Evolutionary conservation across 192 early-diverging fungal genomes (phyloP), one percentile per base, ranked within the genome.

Genomic region (Endogone sp.): DNA sequence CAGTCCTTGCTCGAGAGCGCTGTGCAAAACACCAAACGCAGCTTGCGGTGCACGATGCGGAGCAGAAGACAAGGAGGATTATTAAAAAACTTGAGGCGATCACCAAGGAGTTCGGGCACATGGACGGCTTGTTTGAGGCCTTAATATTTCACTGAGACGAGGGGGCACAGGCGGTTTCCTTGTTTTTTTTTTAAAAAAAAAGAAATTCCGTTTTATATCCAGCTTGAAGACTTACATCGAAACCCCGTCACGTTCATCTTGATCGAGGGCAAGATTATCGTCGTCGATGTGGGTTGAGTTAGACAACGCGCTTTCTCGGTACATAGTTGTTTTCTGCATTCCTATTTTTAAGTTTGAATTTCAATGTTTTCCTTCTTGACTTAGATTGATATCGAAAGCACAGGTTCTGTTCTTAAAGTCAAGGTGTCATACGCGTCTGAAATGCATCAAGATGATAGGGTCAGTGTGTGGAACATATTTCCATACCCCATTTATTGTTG

Each of bases 331-430:
- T n/a, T n/a, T n/a, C n/a, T n/a, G n/a, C n/a, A n/a, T n/a, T n/a
- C n/a, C n/a, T n/a, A n/a, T n/a, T n/a, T n/a, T n/a, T n/a, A n/a
- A n/a, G n/a, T n/a, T n/a, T n/a, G n/a, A n/a, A n/a, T n/a, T 0
- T 49, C 28, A 4, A 2, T 61, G 27, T 22, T 58, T 10, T 2
- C 29, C 2, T 71, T n/a, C n/a, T n/a, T n/a, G n/a, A n/a, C n/a
- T n/a, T n/a, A 78, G 77, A 78, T 78, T 29, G 77, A 78, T 22
- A 66, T 78, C 2, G 72, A 78, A n/a, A 73, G 72, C 30, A 75
- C 77, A 20, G 72, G 77, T 2, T 64, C 71, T 2, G 64, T 74
- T 13, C 29, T 70, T 44, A 62, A 64, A 56, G 66, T 74, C 54
- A 78, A 78, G 57, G 77, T 78, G 28, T 67, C 68, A 2, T 78